phyloP scores from a whole-genome alignment of 768 basidiomycete genomes.

The Trametes punicea region DNA sequence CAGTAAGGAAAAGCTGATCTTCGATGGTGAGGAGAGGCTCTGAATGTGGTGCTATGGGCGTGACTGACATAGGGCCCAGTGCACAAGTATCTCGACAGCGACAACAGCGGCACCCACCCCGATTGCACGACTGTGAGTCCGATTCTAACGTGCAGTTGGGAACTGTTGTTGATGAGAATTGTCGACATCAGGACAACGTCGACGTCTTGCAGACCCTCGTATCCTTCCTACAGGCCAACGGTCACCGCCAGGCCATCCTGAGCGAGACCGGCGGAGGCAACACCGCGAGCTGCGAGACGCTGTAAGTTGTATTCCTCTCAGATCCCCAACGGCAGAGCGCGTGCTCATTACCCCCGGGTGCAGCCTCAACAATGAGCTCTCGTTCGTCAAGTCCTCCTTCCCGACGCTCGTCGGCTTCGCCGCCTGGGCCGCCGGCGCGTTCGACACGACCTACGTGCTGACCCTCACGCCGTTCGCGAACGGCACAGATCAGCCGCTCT shows the following conservation, averaged over 20 bases:
- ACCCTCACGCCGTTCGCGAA: slow-evolving; percentile 46
- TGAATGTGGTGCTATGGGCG: background rate
- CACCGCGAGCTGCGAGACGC: slow-evolving; percentile 35
- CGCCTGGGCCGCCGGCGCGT: slow-evolving; percentile 52
- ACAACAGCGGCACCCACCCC: slow-evolving; percentile 41
- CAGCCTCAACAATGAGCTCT: slow-evolving; percentile 42
- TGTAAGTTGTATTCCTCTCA: slow-evolving; percentile 24
- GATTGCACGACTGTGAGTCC: slow-evolving; percentile 39
- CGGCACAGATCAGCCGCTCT: slow-evolving; percentile 46
- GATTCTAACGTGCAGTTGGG: background rate
- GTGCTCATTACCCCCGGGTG: background rate
- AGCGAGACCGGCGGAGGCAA: slow-evolving; percentile 46
- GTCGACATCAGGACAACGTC: slow-evolving; percentile 40
- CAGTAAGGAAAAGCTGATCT: slow-evolving; percentile 36
- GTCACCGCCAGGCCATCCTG: slow-evolving; percentile 41
- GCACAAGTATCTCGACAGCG: slow-evolving; percentile 45
- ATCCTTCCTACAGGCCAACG: slow-evolving; percentile 40
- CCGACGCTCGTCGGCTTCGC: slow-evolving; percentile 48
- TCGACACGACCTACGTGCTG: slow-evolving; percentile 48
- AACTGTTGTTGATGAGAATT: slow-evolving; percentile 2
- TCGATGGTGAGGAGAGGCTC: slow-evolving; percentile 34
- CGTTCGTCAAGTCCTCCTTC: slow-evolving; percentile 43
- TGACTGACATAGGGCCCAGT: slow-evolving; percentile 20
- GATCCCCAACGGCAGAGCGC: background rate
- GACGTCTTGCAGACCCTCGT: slow-evolving; percentile 41